Evolutionary conservation across 2,329 filamentous ascomycete genomes (phyloP), one percentile per base, ranked within the genome.

Genomic region (Plectosphaerella cucumerina): DNA sequence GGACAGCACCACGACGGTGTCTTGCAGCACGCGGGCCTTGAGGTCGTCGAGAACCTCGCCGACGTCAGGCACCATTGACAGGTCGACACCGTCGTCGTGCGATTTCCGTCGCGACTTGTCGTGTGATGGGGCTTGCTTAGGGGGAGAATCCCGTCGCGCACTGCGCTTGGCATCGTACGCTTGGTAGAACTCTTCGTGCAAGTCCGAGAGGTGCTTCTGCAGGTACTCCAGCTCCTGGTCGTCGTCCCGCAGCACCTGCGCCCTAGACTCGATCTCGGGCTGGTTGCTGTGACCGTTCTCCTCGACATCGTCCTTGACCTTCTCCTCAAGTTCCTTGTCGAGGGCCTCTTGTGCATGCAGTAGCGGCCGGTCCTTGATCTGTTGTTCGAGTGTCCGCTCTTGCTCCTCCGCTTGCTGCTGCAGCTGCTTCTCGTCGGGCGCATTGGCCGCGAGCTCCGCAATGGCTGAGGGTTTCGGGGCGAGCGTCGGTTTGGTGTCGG

Each of bases 271-370:
- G 47, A 17, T 31, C 20, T 45, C 22, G 18, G 43, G 6, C 43
- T 17, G 61, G 56, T 46, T 67, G 63, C 18, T 20, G n/a, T 42
- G 47, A 49, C 56, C 64, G 23, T 69, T 73, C 33, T 75, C 72
- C 46, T 76, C 76, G 15, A 76, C 73, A 6, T 69, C 68, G 3
- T 68, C 68, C 51, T 69, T 75, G 54, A 78, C 81, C 50, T 74
- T 80, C 35, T 80, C 77, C 39, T 90, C 85, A 58, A 92, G 89
- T 61, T 91, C 89, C 59, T 90, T 89, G 62, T 99, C 94, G 20
- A 97, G 78, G 65, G 91, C 80, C 61, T 96, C 89, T 67, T 99
- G 94, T 72, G 96, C 87, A 64, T 94, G 90, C n/a, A 96, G 73
- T 23, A 99, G 72, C 0, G 94, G 94, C 14, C 93, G 82, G 55